Base-by-base conservation (phyloP, 2,329 filamentous ascomycete species). In the Fusarium sp. region DNA sequence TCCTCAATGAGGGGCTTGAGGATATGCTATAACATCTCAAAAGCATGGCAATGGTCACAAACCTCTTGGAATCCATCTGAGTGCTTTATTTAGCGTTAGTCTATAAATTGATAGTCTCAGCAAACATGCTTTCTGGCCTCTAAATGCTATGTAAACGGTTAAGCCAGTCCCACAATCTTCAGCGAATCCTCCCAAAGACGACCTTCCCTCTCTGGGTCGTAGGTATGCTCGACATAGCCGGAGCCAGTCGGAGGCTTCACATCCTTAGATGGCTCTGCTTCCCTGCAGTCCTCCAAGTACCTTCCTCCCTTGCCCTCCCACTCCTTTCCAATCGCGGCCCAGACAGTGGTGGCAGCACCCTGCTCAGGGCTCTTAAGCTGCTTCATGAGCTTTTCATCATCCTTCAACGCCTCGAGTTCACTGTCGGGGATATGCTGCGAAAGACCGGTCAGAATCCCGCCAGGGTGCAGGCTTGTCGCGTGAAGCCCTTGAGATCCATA, bases 341-440 rank as follows among this genome's bases (percentile, higher is more conserved):
- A 77, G 11, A 77, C 71, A 3, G 68, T 70, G 1, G 76, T 77
- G 6, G 76, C 76, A 13, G 76, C 76, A 13, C 76, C 76, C 57
- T 77, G 76, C 35, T 74, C 71, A 0, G 71, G 57, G 11, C 2
- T 76, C 34, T 77, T 76, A 1, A 68, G 1, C 0, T 30, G 4
- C 35, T 65, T 71, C 6, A 23, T 1, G 16, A 58, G 16, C 3
- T 14, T 41, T 9, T 34, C 10, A 8, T 43, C n/a, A 7, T 13
- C 23, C 30, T 16, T 27, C 8, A 43, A 54, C n/a, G 18, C 2
- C 23, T 59, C 10, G 9, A 45, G 16, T 11, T 57, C 30, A 8
- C 32, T 57, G 11, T 13, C 35, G 14, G 45, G n/a, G 30, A 72
- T 41, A 5, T 66, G 60, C 11, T 39, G 59, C 0, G 20, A 25